Evolutionary conservation across 257 asterid species (phyloP), one percentile per base, ranked within the genome.

Genomic region (Jacaranda mimosifolia): DNA sequence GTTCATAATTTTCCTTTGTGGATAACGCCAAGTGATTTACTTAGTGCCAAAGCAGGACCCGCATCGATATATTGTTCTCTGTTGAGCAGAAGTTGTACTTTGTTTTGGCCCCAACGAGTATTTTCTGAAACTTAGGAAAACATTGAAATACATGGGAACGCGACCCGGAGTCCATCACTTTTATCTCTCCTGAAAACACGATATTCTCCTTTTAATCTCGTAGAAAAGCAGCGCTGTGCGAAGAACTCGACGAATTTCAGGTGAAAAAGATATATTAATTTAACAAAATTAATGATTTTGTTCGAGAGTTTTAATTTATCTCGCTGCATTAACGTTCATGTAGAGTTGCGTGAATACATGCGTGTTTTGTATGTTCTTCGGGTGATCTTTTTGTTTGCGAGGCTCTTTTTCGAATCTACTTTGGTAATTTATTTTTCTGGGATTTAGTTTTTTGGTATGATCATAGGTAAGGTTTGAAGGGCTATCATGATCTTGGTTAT

Each of bases 221-320:
- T 72, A 69, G 73, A 73, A 60, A 42, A 53, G 66, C 52, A 53
- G 55, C 13, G 63, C 69, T 18, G 72, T 38, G 49, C 14, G 55
- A 42, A 51, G 57, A 70, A 42, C 62, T 78, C 56, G 52, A 77
- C 66, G 26, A 38, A 59, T 73, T 72, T 74, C 68, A 82, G 88
- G 84, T 79, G 78, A 39, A 72, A 11, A 36, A 12, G 5, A 26
- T 18, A 9, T 21, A 21, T 40, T 58, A 39, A 64, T 63, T 77
- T 72, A 58, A 12, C 17, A 14, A 51, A 43, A 39, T 60, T 12
- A 6, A 38, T 60, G 76, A 3, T 42, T 63, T 71, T 40, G 36
- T 26, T 58, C 18, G 7, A 56, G 62, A 71, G 38, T 63, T 69
- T 70, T 67, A 39, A 15, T 75, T 72, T 21, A 9, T 63, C 64